Evolutionary conservation across 2,329 filamentous ascomycete genomes (phyloP), one percentile per base, ranked within the genome.

Genomic region (Neopestalotiopsis rosae): DNA sequence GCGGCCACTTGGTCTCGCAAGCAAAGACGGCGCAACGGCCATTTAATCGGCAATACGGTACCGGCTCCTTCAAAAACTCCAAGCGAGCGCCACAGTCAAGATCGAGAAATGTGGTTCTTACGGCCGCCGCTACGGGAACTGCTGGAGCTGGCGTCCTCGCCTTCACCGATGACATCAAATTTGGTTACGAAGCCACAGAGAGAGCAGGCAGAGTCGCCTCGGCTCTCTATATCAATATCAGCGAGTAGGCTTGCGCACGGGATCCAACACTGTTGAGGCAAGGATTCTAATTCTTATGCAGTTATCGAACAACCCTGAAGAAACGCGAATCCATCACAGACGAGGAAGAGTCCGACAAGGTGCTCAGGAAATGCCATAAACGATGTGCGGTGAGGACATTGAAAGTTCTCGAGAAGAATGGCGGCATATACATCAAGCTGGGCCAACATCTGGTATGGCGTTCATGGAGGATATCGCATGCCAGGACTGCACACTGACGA

Each of bases 351-450:
- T 89, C 90, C 77, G 84, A 88, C n/a, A 84, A 81, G n/a, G 80
- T 92, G 49, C 84, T 99, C 66, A 92, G 90, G 74, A 90, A 91
- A 71, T 98, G 96, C 78, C 96, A 99, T 81, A 92, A 97, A 79
- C 89, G 96, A 80, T 99, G 96, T 82, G 96, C 96, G 38, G 88
- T 94, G 75, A 90, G 96, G 71, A 98, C 96, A 1, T 84, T 98
- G 57, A 88, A 87, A 68, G 95, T 97, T 1, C 83, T 98, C 72
- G 96, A 99, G 85, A 94, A 93, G 85, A 98, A 98, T 80, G 96
- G 97, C 32, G 97, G 95, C 34, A 97, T 99, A 72, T 99, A 98
- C 76, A 98, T 99, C 79, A 99, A 99, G 82, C 85, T 99, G 52
- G 96, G 96, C 7, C 96, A 99, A 76, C 96, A 99, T 81, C 81